These are phyloP conservation scores for Skeletonema costatum DNA, from an alignment of 108 stramenopile species.

Conservation along the genomic window DNA sequence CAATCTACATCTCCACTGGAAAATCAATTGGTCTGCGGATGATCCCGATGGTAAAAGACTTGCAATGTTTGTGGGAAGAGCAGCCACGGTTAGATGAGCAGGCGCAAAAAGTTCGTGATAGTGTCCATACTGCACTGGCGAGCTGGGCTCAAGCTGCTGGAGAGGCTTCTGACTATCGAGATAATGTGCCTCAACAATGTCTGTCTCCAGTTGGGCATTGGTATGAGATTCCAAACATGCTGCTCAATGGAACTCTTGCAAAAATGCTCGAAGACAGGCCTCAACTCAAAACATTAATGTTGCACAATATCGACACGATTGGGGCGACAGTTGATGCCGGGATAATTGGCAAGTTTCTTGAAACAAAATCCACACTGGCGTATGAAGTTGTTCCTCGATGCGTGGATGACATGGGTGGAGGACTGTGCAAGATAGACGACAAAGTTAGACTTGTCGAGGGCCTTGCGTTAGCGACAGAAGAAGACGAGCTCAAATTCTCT, in stretches of 20 bases:
- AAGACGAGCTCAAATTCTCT: constrained; percentile 63
- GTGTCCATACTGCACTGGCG: constrained; percentile 47
- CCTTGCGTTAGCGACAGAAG: constrained; percentile 53
- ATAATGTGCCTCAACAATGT: constrained; percentile 58
- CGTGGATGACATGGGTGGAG: constrained; percentile 57
- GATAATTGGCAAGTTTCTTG: constrained; percentile 54
- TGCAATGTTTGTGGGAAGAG: constrained; percentile 62
- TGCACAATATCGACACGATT: constrained; percentile 71
- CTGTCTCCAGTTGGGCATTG: constrained; percentile 67
- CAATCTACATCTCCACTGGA: constrained; percentile 59
- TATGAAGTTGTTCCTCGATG: constrained; percentile 67
- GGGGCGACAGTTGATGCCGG: constrained; percentile 63
- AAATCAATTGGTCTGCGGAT: constrained; percentile 56
- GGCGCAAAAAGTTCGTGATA: constrained; percentile 59
- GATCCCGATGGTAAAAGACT: constrained; percentile 53
- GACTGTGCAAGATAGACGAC: not conserved
- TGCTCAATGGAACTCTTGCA: constrained; percentile 58
- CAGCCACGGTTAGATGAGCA: constrained; percentile 59
- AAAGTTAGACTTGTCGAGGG: constrained; percentile 56
- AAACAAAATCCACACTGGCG: constrained; percentile 34
- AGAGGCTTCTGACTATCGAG: constrained; percentile 59
- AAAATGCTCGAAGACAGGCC: constrained; percentile 55
- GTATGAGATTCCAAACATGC: constrained; percentile 62
- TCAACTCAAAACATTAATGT: constrained; percentile 62
- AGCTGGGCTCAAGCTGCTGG: constrained; percentile 55